Base-by-base conservation (phyloP, 1,284 basidiomycete genomes). In the Heliocybe sulcata region DNA sequence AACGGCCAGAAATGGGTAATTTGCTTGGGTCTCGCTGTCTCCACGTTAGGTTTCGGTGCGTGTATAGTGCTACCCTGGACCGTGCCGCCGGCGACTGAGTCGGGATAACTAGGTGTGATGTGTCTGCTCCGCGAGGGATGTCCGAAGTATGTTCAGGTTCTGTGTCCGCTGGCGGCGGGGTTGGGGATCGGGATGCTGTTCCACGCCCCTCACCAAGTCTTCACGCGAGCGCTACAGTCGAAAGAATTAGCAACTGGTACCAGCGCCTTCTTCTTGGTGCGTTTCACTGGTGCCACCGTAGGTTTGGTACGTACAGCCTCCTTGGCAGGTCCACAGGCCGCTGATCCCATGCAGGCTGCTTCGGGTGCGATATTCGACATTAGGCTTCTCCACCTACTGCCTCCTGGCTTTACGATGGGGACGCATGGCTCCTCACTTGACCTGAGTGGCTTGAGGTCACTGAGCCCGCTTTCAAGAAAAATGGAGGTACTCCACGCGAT, bases 281-380 rank as follows among this genome's bases (percentile, higher is more conserved):
- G 89, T 45, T 92, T 91, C 69, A 91, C 88, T 35, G 89, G 89
- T 14, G 85, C 89, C 29, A 90, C 88, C 3, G 75, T 86, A 51
- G 89, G 90, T 57, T 67, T 92, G 70, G 89, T 88, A 67, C 63
- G 83, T 68, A 52, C 60, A 23, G 23, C 49, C 6, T 25, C 29
- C 52, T 8, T 51, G 20, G 16, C 10, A 48, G 12, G 35, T 12
- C 51, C 47, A 45, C 56, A 23, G 25, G 12, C 54, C 56, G 10
- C 48, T 54, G 33, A 35, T 56, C 38, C 19, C 35, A 54, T 58
- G 22, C 63, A 91, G 88, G 80, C 89, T 49, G 74, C 87, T 38
- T 82, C 88, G 56, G 86, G 88, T n/a, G 81, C 87, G 52, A 74
- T 88, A 57, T 90, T 87, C 66, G 76, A 85, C 64, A 79, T 73